Evolutionary conservation across 208 protist genomes (phyloP).

Genomic region (Acanthamoeba royreba): DNA sequence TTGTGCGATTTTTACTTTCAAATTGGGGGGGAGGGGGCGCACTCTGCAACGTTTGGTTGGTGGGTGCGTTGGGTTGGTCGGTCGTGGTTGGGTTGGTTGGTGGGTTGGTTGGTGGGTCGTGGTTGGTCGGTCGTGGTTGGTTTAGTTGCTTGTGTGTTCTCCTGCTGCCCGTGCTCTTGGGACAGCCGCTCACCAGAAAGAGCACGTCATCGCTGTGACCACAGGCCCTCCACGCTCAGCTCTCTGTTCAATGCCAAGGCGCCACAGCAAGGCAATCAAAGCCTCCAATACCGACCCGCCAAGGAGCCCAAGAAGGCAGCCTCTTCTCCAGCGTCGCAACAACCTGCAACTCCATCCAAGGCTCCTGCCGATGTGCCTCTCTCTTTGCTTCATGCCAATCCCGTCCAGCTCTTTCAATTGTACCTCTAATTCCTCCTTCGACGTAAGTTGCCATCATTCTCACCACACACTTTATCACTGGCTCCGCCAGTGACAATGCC

Average conservation of each 20-base stretch:
- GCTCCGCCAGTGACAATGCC: not conserved
- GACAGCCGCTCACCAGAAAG: too few relatives aligned
- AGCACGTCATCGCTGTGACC: too few relatives aligned
- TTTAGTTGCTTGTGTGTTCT: too few relatives aligned
- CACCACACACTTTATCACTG: not conserved
- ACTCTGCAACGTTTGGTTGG: too few relatives aligned
- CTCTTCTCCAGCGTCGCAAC: too few relatives aligned
- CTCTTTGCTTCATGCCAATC: not conserved
- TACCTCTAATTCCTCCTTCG: not conserved
- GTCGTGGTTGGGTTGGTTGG: too few relatives aligned
- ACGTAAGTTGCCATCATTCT: not conserved
- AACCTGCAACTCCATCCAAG: not conserved
- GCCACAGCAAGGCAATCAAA: not conserved
- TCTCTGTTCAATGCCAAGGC: not conserved
- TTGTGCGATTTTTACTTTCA: too few relatives aligned
- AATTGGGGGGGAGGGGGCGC: too few relatives aligned
- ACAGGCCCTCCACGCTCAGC: not conserved
- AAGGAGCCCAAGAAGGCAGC: conserved; percentile 33
- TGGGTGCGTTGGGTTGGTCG: too few relatives aligned
- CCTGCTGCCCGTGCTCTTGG: too few relatives aligned
- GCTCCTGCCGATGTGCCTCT: not conserved
- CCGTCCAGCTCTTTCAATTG: conserved; percentile 34
- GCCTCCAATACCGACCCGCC: not conserved
- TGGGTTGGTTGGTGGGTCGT: too few relatives aligned
- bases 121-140: too few relatives aligned